phyloP scores from a whole-genome alignment of 148 eudicot species.

The Vaccinium macrocarpon region DNA sequence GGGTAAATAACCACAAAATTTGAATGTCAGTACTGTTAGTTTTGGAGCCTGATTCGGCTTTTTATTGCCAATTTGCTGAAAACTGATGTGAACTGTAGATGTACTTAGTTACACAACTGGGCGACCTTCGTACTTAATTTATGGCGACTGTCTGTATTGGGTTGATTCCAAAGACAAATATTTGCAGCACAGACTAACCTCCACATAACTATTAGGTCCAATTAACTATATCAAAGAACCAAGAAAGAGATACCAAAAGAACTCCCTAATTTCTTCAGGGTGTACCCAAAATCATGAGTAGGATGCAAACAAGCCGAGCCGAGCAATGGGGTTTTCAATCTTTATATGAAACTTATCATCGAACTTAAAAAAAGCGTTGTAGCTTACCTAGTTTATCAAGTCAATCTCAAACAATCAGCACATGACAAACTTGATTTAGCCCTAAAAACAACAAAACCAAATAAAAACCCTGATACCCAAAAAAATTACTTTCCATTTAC shows the following conservation, averaged over 20 bases:
- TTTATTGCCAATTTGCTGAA: neutral
- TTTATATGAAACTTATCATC: no score
- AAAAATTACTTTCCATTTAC: slow-evolving; percentile 24
- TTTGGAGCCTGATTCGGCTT: no score
- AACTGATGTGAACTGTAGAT: no score
- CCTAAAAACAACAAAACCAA: neutral
- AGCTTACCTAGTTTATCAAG: no score
- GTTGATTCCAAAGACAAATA: neutral
- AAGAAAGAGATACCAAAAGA: neutral
- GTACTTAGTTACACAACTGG: no score
- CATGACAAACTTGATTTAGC: no score
- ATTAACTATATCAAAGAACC: neutral
- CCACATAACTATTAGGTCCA: neutral
- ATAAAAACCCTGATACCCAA: slow-evolving; percentile 7
- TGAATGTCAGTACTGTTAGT: no score
- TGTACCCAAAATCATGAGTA: neutral
- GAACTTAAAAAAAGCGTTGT: no score
- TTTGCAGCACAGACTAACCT: neutral
- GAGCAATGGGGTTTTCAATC: no score
- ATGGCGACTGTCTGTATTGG: neutral
- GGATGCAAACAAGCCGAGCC: no score
- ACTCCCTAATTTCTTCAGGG: neutral
- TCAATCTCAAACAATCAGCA: neutral
- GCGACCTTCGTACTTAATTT: neutral
- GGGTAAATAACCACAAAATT: no score